Conservation (phyloP, 2,329 filamentous ascomycete genomes). For the Exutisphaerella laricina region DNA sequence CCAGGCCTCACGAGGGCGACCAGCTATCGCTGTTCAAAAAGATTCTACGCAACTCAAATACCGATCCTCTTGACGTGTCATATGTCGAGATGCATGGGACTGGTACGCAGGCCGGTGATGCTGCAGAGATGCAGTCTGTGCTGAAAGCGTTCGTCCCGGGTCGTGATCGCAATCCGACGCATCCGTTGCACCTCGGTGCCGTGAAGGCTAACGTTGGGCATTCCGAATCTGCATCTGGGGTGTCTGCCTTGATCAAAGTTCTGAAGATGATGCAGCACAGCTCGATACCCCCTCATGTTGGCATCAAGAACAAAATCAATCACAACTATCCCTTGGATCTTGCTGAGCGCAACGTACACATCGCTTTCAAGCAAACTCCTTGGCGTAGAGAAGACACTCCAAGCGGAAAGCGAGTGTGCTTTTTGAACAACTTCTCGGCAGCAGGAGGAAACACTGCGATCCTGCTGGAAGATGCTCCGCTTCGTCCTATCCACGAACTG, state of each 20-base stretch:
- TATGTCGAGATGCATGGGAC: constrained; percentile 16
- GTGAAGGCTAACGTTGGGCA: constrained; percentile 30
- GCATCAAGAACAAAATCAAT: constrained; percentile 12
- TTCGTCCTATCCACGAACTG: too few species aligned
- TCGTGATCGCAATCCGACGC: background rate
- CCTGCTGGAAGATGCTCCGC: constrained; percentile 24
- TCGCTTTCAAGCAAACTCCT: background rate
- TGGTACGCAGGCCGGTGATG: constrained; percentile 14
- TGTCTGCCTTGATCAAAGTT: constrained; percentile 35
- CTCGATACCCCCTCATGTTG: constrained; percentile 7
- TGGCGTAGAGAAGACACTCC: constrained; percentile 7
- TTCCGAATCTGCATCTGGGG: constrained; percentile 31
- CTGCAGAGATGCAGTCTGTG: constrained; percentile 15
- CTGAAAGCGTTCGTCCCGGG: constrained; percentile 1
- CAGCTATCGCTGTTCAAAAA: constrained; percentile 9
- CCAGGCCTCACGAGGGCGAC: constrained; percentile 16
- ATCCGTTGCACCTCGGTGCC: constrained; percentile 22
- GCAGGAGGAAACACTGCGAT: constrained; percentile 36
- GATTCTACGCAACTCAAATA: constrained; percentile 5
- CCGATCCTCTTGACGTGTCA: constrained; percentile 6
- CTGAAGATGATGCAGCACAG: constrained; percentile 33
- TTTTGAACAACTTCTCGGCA: constrained; percentile 37
- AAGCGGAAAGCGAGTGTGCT: background rate
- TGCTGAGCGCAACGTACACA: constrained; percentile 1
- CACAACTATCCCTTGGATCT: constrained; percentile 7